Evolutionary conservation across 2,329 filamentous ascomycete species (phyloP).

Genomic region (Huntiella savannae): DNA sequence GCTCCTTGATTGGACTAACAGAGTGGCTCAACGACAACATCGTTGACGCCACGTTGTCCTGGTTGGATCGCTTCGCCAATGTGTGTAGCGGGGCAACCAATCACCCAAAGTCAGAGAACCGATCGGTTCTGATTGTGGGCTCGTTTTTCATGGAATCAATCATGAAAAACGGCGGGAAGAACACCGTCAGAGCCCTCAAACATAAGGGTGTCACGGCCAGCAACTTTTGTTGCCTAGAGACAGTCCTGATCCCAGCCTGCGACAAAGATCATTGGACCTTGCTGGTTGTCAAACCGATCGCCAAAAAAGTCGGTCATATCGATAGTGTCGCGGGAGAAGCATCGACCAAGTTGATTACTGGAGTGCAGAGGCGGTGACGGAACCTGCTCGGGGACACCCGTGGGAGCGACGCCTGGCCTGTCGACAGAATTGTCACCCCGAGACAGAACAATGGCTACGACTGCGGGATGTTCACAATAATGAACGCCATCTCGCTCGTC

Average conservation of each 20-base stretch:
- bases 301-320: slow-evolving; percentile 44
- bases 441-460: slow-evolving; percentile 49
- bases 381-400: slow-evolving; percentile 36
- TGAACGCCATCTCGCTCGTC: slow-evolving; percentile 47
- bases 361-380: slow-evolving; percentile 21
- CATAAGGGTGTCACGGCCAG: slow-evolving; percentile 35
- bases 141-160: slow-evolving; percentile 47
- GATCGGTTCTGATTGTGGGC: slow-evolving; percentile 42
- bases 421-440: slow-evolving; percentile 28
- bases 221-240: slow-evolving; percentile 45
- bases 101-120: slow-evolving; percentile 25
- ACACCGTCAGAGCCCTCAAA: slow-evolving; percentile 35
- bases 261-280: slow-evolving; percentile 51
- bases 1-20: slow-evolving; percentile 35
- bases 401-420: slow-evolving; percentile 38
- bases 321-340: slow-evolving; percentile 38
- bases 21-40: slow-evolving; percentile 63
- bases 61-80: slow-evolving; percentile 41
- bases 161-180: slow-evolving; percentile 25
- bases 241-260: slow-evolving; percentile 52
- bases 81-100: slow-evolving; percentile 32
- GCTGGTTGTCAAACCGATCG: slow-evolving; percentile 42
- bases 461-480: slow-evolving; percentile 56
- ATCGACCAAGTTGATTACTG: no score
- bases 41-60: slow-evolving; percentile 46